Percentiles rank a stretch among this genome's conserved stretches.
phyloP scores from a whole-genome alignment of 2,329 filamentous ascomycete species.

The Alternaria sp. region DNA sequence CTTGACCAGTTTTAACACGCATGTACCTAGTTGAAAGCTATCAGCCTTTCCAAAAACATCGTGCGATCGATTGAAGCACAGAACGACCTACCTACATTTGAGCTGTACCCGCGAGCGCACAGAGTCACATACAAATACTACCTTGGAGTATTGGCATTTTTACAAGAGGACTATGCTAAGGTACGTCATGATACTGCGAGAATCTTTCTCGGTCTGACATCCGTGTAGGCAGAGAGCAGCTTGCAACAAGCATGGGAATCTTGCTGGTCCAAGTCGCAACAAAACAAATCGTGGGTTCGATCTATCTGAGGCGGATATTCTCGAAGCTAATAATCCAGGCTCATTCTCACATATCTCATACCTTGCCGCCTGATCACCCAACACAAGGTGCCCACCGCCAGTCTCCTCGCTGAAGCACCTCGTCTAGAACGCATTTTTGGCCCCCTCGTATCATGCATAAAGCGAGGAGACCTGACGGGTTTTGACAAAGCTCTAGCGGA shows the following conservation, averaged over 20 bases:
- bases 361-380: slow-evolving; percentile 89
- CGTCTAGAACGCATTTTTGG: slow-evolving; percentile 78
- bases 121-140: slow-evolving; percentile 97
- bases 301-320: slow-evolving; percentile 40
- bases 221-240: slow-evolving; percentile 53
- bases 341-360: slow-evolving; percentile 93
- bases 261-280: slow-evolving; percentile 75
- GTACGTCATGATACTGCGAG: slow-evolving; percentile 56
- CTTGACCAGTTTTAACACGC: slow-evolving; percentile 10
- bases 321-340: slow-evolving; percentile 58
- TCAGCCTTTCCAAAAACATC: slow-evolving; percentile 88
- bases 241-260: slow-evolving; percentile 82
- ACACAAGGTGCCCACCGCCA: slow-evolving; percentile 78
- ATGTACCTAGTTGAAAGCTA: slow-evolving; percentile 72
- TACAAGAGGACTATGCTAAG: slow-evolving; percentile 90
- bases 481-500: slow-evolving; percentile 84
- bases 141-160: slow-evolving; percentile 87
- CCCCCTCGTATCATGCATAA: slow-evolving; percentile 80
- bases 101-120: slow-evolving; percentile 85
- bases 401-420: slow-evolving; percentile 77
- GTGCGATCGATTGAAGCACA: slow-evolving; percentile 80
- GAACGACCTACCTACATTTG: slow-evolving; percentile 81
- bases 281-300: slow-evolving; percentile 75
- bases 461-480: slow-evolving; percentile 78
- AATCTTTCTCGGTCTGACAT: slow-evolving; percentile 24